Base-by-base conservation (phyloP, 805 yeast genomes). In the Ogataea glucozyma region DNA sequence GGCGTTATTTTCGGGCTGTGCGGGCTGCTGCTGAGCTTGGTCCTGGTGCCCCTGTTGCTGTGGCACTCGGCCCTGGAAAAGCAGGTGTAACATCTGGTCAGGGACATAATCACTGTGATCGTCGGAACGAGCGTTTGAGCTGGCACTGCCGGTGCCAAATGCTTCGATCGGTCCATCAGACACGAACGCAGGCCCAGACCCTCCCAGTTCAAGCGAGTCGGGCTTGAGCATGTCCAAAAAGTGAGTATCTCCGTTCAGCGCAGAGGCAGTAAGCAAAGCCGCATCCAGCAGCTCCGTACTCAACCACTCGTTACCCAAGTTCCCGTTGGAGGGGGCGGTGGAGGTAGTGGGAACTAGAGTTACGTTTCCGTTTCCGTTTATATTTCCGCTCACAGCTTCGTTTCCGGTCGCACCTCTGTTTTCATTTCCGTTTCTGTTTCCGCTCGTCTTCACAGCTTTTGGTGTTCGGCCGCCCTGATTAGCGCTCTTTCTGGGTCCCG, bases 241-340 rank as follows among this genome's bases (percentile, higher is more conserved):
- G 43, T 77, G 79, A 4, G 78, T 71, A 45, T 78, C 83, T 37
- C 82, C 81, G 44, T 76, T 76, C 37, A 78, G 63, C 0, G 90
- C 89, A 4, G 87, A 83, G 0, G 89, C 89, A 0, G 89, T 82
- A 47, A 84, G 64, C 20, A 84, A 62, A 0, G 88, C 89, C 53
- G 84, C 89, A 49, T 81, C 88, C 39, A 85, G 60, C 34, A 84
- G 66, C 55, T 84, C 90, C 42, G 76, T 79, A 12, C 88, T 80
- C 17, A 84, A 68, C 88, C 88, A 83, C 51, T 81, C 79, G 42
- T 76, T 76, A 40, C 79, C 83, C 26, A 68, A 39, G 22, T 33
- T 47, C 14, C 47, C 43, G n/a, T 11, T 38, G 16, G 47, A 20
- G 9, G 16, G 12, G 13, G 13, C 6, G 17, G 19, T n/a, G 14